Base-by-base conservation (phyloP, 1,284 basidiomycete genomes). In the Singerocomus inundabilis region DNA sequence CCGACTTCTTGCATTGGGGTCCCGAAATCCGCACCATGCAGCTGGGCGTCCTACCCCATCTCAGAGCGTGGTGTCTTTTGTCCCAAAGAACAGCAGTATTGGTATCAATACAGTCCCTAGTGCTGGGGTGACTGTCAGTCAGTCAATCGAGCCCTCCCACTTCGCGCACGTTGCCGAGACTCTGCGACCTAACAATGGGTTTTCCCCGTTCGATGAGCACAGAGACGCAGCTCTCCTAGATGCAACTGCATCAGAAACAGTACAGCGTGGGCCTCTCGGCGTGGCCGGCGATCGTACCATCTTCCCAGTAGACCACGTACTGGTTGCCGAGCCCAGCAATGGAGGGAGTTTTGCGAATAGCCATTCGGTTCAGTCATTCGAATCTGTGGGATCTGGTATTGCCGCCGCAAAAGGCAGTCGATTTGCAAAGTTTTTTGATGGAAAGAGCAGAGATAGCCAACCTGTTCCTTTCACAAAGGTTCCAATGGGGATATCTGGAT, bases 381-480 rank as follows among this genome's bases (percentile, higher is more conserved):
- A 75, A 41, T 37, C 57, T 31, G 48, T 48, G 4, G 46, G 54
- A 33, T 68, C 70, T 32, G 73, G 73, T 16, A 72, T 78, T 61
- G 73, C 77, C 15, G 67, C 73, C 32, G 74, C 72, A 29, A 88
- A 83, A 66, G 87, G 87, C 29, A 90, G 88, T 62, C 81, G 88
- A 26, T 86, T 91, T 64, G 88, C 87, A 29, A 91, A 89, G 63
- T 88, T 89, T 64, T 91, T 89, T 54, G 88, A 90, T 57, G 76
- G 76, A n/a, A 89, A 87, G 66, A 64, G 68, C 30, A 78, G 79
- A 56, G 84, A 87, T 7, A 53, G 53, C 37, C 58, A 64, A 29
- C 52, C 60, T 26, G 47, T 65, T 42, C 54, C 63, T 29, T 57
- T 67, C n/a, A 59, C 67, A 18, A 80, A 81, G 56, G 62, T 65